phyloP scores from a whole-genome alignment of 2,329 filamentous ascomycete genomes.

The Epichloe glyceriae region DNA sequence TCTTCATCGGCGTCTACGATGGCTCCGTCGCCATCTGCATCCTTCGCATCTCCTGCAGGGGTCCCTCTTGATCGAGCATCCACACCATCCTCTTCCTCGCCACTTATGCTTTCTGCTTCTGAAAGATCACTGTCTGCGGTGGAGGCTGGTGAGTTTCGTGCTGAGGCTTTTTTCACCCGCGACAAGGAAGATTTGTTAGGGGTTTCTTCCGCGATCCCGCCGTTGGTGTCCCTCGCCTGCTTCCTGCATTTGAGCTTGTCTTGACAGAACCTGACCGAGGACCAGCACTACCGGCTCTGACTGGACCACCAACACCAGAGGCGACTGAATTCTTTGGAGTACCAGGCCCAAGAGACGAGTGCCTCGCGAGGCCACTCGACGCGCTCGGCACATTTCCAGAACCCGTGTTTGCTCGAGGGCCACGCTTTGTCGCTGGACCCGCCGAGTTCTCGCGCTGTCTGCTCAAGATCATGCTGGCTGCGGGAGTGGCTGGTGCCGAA shows the following conservation, averaged over 20 bases:
- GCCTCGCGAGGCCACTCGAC: constrained; percentile 47
- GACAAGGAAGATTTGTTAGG: constrained; percentile 47
- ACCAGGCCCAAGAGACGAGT: constrained; percentile 49
- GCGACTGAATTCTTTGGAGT: constrained; percentile 37
- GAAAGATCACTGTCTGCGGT: constrained; percentile 53
- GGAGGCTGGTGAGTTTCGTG: constrained; percentile 49
- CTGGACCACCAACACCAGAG: constrained; percentile 18
- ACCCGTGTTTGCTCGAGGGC: constrained; percentile 33
- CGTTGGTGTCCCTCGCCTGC: constrained; percentile 37
- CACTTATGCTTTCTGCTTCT: constrained; percentile 45
- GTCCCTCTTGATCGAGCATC: constrained; percentile 21
- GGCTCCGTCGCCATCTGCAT: constrained; percentile 37
- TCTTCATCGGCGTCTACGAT: constrained; percentile 43
- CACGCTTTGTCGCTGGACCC: constrained; percentile 44
- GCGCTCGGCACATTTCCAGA: constrained; percentile 34
- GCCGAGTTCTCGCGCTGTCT: constrained; percentile 47
- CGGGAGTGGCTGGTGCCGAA: constrained; percentile 47
- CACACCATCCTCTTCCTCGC: constrained; percentile 34
- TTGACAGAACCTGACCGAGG: constrained; percentile 40
- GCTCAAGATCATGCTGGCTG: constrained; percentile 45
- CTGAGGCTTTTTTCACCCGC: constrained; percentile 44
- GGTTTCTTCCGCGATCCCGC: constrained; percentile 34
- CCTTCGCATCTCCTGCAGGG: constrained; percentile 21
- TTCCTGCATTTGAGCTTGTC: constrained; percentile 22
- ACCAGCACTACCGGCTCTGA: constrained; percentile 45